phyloP scores from a whole-genome alignment of 495 filamentous ascomycete species.

The Parachaetomium inaequale region DNA sequence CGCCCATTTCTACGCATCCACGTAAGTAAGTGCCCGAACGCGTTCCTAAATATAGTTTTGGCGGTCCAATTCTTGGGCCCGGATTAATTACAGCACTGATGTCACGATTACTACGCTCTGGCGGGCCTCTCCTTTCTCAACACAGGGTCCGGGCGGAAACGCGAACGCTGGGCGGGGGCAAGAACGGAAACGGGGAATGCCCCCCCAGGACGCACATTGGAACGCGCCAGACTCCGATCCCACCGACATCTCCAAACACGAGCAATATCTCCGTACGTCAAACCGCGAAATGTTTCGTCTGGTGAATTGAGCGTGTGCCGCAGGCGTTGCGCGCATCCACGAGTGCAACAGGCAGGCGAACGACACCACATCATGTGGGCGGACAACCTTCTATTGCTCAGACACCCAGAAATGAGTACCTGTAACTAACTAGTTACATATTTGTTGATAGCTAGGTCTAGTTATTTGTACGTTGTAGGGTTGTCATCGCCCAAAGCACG shows the following conservation, averaged over 20 bases:
- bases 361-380: not conserved
- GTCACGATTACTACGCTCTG: no score
- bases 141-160: not conserved
- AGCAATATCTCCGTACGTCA: not conserved
- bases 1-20: no score
- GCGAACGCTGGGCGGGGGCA: no score
- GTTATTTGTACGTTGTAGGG: not conserved
- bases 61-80: no score
- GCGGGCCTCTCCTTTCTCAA: not conserved
- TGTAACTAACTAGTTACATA: no score
- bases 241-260: not conserved
- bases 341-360: not conserved
- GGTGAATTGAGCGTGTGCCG: not conserved
- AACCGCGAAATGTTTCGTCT: not conserved
- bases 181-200: no score
- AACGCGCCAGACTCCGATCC: not conserved
- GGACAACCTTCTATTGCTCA: not conserved
- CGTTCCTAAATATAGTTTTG: no score
- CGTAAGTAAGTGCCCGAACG: no score
- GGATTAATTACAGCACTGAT: no score
- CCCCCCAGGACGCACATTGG: not conserved
- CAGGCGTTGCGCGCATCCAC: not conserved
- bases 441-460: no score
- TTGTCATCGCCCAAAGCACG: not conserved
- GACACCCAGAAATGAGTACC: no score